Evolutionary conservation across 2,329 filamentous ascomycete genomes (phyloP).

Genomic region (Colletotrichum sp.): DNA sequence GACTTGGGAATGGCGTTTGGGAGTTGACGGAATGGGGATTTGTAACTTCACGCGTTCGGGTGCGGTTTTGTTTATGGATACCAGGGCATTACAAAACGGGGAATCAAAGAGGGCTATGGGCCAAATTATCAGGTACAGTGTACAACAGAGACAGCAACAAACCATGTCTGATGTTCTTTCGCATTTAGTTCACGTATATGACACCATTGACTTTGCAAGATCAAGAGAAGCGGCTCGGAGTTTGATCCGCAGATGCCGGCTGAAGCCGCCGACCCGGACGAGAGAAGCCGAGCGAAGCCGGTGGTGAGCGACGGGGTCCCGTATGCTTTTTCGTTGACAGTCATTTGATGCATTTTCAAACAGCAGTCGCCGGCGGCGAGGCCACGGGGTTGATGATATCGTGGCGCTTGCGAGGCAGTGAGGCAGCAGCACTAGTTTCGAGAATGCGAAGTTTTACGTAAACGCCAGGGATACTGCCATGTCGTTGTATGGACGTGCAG

Average conservation of each 20-base stretch:
- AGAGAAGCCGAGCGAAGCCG: neutral
- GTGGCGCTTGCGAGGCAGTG: neutral
- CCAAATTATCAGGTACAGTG: neutral
- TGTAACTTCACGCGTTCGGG: accelerated
- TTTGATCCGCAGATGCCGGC: neutral
- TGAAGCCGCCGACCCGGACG: neutral
- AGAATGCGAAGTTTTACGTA: neutral
- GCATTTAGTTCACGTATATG: neutral
- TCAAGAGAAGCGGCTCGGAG: neutral
- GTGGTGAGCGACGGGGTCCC: neutral
- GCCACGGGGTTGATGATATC: neutral
- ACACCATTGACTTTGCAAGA: neutral
- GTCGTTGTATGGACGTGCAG: neutral
- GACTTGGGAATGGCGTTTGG: slow-evolving; percentile 1
- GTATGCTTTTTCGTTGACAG: neutral
- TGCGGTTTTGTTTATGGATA: neutral
- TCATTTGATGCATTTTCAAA: neutral
- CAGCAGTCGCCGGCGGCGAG: neutral
- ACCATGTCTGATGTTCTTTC: neutral
- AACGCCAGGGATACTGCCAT: neutral
- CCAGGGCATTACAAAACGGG: neutral
- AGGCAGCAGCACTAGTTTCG: neutral
- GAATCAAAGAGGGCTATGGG: neutral
- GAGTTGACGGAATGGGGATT: neutral
- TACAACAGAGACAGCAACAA: neutral